Percentiles rank a stretch among this genome's conserved stretches.
phyloP scores from a whole-genome alignment of 257 asterid genomes.

The Petunia secreta region DNA sequence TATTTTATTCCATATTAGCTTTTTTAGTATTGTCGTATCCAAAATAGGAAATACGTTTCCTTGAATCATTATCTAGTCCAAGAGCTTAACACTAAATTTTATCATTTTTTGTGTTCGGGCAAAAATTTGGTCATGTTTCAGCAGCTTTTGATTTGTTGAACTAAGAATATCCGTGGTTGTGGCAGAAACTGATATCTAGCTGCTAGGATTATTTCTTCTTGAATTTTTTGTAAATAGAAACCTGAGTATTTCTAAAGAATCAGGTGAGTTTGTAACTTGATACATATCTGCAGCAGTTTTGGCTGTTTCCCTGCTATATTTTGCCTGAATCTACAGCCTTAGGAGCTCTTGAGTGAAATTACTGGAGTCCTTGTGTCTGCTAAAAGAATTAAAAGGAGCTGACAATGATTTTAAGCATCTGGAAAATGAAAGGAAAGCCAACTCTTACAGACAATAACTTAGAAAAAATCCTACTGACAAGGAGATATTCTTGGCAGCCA shows the following conservation, averaged over 20 bases:
- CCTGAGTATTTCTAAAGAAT: background rate
- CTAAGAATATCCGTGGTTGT: background rate
- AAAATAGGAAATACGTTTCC: background rate
- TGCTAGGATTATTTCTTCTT: background rate
- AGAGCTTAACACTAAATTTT: background rate
- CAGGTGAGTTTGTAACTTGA: background rate
- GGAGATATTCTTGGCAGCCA: no score
- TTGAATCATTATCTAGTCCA: background rate
- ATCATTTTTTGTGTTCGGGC: no score
- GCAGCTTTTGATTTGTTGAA: background rate
- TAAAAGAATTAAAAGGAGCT: background rate
- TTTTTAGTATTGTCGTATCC: background rate
- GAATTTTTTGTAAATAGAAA: background rate
- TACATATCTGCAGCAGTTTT: background rate
- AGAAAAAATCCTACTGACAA: no score
- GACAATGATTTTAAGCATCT: background rate
- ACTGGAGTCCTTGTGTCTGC: background rate
- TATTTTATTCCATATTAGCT: background rate
- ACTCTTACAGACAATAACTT: no score
- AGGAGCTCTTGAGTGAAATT: background rate
- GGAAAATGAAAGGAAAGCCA: no score
- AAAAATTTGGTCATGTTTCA: no score
- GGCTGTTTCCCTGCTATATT: background rate
- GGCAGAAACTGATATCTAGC: background rate
- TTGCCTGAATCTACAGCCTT: background rate